A percentile compares a stretch with the other conserved stretches of the same genome.
Conservation (phyloP, 148 eudicot species). For the Dysphania ambrosioides region DNA sequence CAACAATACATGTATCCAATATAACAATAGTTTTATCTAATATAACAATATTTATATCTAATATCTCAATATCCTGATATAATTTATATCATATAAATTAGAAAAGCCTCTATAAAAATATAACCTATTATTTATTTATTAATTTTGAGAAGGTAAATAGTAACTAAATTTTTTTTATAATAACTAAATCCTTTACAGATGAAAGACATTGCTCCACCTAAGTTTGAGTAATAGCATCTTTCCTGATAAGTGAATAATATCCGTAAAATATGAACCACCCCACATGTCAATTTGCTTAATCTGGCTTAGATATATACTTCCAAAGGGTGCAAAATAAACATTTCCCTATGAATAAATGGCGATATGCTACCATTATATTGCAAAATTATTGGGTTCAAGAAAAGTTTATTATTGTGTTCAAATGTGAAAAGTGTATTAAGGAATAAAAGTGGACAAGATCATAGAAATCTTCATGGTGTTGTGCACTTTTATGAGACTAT, state of each 20-base stretch:
- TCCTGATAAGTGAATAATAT: not conserved
- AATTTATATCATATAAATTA: too few relatives aligned
- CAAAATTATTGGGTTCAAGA: too few relatives aligned
- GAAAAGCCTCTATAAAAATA: too few relatives aligned
- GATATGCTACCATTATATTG: not conserved
- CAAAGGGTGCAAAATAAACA: not conserved
- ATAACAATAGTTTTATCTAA: too few relatives aligned
- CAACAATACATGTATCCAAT: too few relatives aligned
- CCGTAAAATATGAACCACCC: not conserved
- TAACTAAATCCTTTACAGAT: not conserved
- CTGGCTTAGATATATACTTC: not conserved
- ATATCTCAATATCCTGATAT: too few relatives aligned
- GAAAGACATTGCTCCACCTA: not conserved
- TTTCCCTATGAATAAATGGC: not conserved
- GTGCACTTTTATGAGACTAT: not conserved
- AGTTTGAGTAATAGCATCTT: not conserved
- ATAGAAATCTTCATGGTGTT: slow-evolving; percentile 15
- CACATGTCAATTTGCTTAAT: not conserved
- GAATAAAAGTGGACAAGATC: slow-evolving; percentile 4
- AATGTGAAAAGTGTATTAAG: not conserved
- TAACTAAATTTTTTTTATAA: not conserved
- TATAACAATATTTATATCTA: too few relatives aligned
- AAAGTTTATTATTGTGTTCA: not conserved
- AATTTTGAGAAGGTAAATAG: too few relatives aligned
- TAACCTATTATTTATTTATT: too few relatives aligned